A percentile compares a stretch with the other conserved stretches of the same genome.
These are phyloP conservation scores for Rhizophagus sp. DNA, from an alignment of 192 early-diverging fungal species.

Conservation along the genomic window DNA sequence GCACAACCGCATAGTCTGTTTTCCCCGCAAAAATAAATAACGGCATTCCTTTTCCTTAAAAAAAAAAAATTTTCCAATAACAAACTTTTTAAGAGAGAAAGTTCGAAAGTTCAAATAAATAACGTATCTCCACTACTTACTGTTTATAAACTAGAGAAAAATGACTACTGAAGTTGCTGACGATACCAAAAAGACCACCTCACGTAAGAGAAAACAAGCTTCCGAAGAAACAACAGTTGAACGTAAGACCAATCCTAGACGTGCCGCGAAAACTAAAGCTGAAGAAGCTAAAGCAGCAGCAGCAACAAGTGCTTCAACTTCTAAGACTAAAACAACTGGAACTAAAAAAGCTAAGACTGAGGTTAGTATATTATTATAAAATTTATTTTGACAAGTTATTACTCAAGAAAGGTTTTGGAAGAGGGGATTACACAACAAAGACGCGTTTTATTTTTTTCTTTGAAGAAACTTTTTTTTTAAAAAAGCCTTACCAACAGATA, in stretches of 20 bases:
- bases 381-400: background rate
- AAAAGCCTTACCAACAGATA: background rate
- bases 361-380: background rate
- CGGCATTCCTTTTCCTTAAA: background rate
- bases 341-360: slow-evolving; percentile 30
- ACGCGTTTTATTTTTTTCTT: slow-evolving; percentile 8
- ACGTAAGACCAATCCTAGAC: slow-evolving; percentile 28
- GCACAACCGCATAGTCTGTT: background rate
- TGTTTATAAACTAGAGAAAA: background rate
- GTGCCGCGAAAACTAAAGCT: slow-evolving; percentile 32
- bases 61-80: background rate
- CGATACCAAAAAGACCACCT: slow-evolving; percentile 2
- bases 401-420: background rate
- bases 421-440: background rate
- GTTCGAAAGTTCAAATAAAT: background rate
- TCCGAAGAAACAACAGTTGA: slow-evolving; percentile 7
- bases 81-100: background rate
- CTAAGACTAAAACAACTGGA: slow-evolving; percentile 15
- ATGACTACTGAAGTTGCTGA: slow-evolving; percentile 20
- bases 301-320: background rate
- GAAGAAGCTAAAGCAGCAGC: slow-evolving; percentile 29
- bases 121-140: background rate
- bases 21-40: background rate
- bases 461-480: background rate
- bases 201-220: slow-evolving; percentile 29